Base-by-base conservation (phyloP, 2,329 filamentous ascomycete genomes). In the Triangularia setosa region DNA sequence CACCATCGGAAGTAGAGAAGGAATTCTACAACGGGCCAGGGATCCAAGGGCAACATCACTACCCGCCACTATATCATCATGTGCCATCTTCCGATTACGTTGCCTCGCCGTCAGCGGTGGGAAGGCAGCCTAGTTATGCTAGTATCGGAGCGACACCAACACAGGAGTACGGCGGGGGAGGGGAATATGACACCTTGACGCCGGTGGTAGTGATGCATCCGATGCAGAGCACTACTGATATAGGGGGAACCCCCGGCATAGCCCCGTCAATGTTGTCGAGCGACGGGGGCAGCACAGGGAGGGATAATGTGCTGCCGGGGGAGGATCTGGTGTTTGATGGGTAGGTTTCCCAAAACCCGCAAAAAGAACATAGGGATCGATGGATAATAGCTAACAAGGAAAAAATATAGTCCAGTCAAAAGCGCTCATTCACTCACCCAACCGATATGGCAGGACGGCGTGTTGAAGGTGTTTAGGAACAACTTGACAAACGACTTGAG, bases 381-480 rank as follows among this genome's bases (percentile, higher is more conserved):
- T 16, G 11, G 11, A 9, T 12, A 33, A 11, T 28, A 21, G 40
- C 58, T 27, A 16, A 28, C 18, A 25, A 23, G 40, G 12, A 14
- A 6, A 7, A n/a, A 6, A n/a, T n/a, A 25, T 24, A 72, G 70
- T 11, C 70, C 64, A 1, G 69, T 73, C 7, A 71, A 72, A 33
- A 71, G 67, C 59, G 61, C 72, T 9, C 67, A 64, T 24, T 66
- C 65, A 0, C 67, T 73, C 12, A 65, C 58, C 5, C 53, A 67
- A 2, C 68, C 68, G 4, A 57, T 61, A 11, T 74, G 72, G 18
- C 62, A 66, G 16, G 67, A 70, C 11, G 72, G 69, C 2, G 63
- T 69, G 23, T 64, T 74, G 8, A 74, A 73, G 53, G 72, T 73
- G n/a, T 74, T 74, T 57, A 66, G 72, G 1, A 73, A 73, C 33